Conservation (phyloP, 1,284 basidiomycete genomes). For the Sporisorium scitamineum region DNA sequence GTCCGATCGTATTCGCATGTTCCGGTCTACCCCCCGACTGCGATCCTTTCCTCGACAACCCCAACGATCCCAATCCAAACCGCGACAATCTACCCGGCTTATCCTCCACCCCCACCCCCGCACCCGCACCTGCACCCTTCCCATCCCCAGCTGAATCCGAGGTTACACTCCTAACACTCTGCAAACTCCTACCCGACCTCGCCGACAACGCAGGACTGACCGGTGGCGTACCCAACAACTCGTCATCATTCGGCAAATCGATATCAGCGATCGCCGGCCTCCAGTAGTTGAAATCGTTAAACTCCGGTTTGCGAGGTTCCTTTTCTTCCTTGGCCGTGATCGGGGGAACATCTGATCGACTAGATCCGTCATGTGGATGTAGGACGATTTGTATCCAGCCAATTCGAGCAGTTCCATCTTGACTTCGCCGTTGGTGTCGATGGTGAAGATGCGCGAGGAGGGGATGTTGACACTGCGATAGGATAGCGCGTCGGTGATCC, state of each 20-base stretch:
- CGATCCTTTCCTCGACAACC: constrained; percentile 25
- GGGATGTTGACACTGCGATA: constrained; percentile 96
- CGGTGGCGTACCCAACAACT: constrained; percentile 77
- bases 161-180: constrained; percentile 36
- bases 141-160: constrained; percentile 28
- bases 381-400: constrained; percentile 96
- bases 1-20: constrained; percentile 13
- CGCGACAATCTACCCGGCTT: constrained; percentile 40
- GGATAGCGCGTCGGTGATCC: constrained; percentile 96
- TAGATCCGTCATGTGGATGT: constrained; percentile 97
- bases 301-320: constrained; percentile 79
- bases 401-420: constrained; percentile 96
- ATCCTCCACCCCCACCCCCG: constrained; percentile 9
- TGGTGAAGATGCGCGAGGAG: constrained; percentile 95
- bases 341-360: constrained; percentile 99
- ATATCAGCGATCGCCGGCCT: constrained; percentile 77
- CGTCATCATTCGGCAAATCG: constrained; percentile 77
- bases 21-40: constrained; percentile 5
- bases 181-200: constrained; percentile 76
- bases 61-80: constrained; percentile 57
- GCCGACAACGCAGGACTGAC: constrained; percentile 93
- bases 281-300: constrained; percentile 98
- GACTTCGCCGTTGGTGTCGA: constrained; percentile 93
- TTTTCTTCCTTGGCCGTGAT: constrained; percentile 79
- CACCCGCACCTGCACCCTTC: constrained; percentile 6